These are phyloP conservation scores for Chrysanthemum makinoi DNA, from an alignment of 129 eudicot species.

Conservation along the genomic window DNA sequence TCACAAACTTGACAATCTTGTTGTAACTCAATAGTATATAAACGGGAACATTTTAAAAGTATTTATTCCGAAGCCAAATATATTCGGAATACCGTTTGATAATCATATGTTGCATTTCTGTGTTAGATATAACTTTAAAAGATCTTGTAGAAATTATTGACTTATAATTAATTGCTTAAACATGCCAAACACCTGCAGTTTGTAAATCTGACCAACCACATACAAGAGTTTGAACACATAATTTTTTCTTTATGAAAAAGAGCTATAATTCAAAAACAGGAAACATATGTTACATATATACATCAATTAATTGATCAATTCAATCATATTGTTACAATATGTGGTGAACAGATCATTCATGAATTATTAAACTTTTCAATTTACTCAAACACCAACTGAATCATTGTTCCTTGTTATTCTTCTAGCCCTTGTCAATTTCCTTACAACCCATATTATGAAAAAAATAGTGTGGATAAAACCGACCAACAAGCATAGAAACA, in stretches of 20 bases:
- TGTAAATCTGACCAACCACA: background rate
- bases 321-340: background rate
- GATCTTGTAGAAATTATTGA: no score
- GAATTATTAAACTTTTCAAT: no score
- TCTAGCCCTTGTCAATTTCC: background rate
- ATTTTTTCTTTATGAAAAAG: background rate
- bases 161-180: no score
- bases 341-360: background rate
- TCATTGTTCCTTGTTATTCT: background rate
- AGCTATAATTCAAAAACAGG: background rate
- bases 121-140: no score
- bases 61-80: no score
- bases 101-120: no score
- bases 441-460: slow-evolving; percentile 17
- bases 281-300: background rate
- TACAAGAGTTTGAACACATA: background rate
- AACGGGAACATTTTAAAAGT: no score
- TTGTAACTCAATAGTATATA: no score
- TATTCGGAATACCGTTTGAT: no score
- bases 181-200: background rate
- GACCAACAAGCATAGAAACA: slow-evolving; percentile 13
- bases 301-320: slow-evolving; percentile 4
- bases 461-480: slow-evolving; percentile 22
- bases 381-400: background rate
- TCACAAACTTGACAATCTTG: no score